Evolutionary conservation across 768 basidiomycete genomes (phyloP).

Genomic region (Tricholoma matsutake): DNA sequence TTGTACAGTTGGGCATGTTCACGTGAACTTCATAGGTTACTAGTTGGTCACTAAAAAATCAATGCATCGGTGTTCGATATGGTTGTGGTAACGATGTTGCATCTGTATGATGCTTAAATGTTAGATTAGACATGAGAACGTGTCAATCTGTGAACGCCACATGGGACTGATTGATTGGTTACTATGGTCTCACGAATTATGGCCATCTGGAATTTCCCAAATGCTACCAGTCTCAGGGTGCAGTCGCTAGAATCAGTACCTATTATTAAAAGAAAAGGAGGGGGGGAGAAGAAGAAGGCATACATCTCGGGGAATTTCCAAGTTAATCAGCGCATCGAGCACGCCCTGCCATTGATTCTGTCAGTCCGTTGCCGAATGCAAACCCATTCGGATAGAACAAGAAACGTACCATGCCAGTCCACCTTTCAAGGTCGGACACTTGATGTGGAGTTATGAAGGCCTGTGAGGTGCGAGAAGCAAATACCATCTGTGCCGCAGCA

Average conservation of each 20-base stretch:
- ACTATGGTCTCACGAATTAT: not conserved
- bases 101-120: not conserved
- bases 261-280: slow-evolving; percentile 1
- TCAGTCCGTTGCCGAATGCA: slow-evolving; percentile 7
- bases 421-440: slow-evolving; percentile 57
- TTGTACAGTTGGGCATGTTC: not conserved
- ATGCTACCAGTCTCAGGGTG: slow-evolving; percentile 56
- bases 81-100: not conserved
- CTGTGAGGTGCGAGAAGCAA: slow-evolving; percentile 68
- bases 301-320: slow-evolving; percentile 50
- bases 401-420: slow-evolving; percentile 47
- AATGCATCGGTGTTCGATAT: not conserved
- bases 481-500: slow-evolving; percentile 81
- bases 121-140: not conserved
- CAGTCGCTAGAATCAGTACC: slow-evolving; percentile 35
- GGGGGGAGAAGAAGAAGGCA: slow-evolving; percentile 19
- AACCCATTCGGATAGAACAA: not conserved
- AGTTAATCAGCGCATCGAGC: slow-evolving; percentile 51
- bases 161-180: not conserved
- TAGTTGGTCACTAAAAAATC: not conserved
- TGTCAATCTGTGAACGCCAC: not conserved
- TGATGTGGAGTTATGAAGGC: slow-evolving; percentile 74
- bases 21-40: not conserved
- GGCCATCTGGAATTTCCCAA: slow-evolving; percentile 39
- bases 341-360: slow-evolving; percentile 38